Evolutionary conservation across 78 protist genomes (phyloP), one percentile per base, ranked within the genome.

Genomic region (Dictyostelium brefeldianum): DNA sequence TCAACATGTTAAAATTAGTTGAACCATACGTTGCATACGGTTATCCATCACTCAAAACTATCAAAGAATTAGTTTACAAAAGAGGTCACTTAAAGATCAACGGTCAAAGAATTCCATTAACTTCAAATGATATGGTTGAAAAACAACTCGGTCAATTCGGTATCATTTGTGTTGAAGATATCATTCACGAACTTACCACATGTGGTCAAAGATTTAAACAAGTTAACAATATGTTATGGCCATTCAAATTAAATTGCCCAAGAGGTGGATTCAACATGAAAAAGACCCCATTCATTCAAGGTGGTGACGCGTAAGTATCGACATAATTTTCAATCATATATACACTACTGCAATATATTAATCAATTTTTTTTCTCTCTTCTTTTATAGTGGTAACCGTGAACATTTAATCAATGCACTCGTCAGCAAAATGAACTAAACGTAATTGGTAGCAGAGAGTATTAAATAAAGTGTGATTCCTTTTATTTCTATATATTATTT

Each of bases 181-280:
- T 99, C 73, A 87, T 99, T 94, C 99, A 99, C 99, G 99, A 99
- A 96, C 96, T 99, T 95, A 62, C 53, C 99, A 99, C 99, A 51
- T 96, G 91, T 20, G 99, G 99, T 74, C 97, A 97, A 73, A 2
- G 96, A 96, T 99, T 99, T 99, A 96, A 92, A 85, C 64, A 96
- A 89, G 99, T 94, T 25, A 96, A 78, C 98, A 94, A 96, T 85
- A 96, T 97, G 98, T 89, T 99, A 36, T 99, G 99, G 99, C 99
- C 99, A 64, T 99, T 99, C 99, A 99, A 99, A 98, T 97, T 99
- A 64, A 77, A 47, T 82, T 74, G 98, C 47, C 98, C 99, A 65
- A 53, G 92, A 51, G 99, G 99, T 48, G 99, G 99, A 15, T 53
- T 91, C 91, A 51, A 46, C 82, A 48, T 71, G 22, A 99, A 96